These are phyloP conservation scores for Heliamphora exappendiculata DNA, from an alignment of 148 eudicot species.

Conservation along the genomic window DNA sequence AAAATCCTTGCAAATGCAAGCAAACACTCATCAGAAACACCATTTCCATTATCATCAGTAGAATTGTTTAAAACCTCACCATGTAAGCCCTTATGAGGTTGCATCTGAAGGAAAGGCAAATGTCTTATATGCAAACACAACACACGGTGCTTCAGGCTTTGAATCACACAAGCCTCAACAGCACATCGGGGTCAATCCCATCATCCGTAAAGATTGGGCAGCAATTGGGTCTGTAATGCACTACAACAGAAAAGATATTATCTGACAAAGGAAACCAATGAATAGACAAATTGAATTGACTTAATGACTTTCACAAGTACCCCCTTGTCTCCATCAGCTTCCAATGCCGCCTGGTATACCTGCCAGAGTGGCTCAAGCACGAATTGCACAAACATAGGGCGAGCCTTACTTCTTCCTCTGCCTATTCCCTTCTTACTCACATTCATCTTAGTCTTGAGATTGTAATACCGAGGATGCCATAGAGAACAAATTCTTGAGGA, in stretches of 20 bases:
- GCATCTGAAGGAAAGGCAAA: conserved; percentile 74
- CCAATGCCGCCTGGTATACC: conserved; percentile 57
- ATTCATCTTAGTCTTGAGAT: conserved; percentile 59
- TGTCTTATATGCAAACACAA: conserved; percentile 95
- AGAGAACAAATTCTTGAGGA: too few relatives aligned
- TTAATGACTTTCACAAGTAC: conserved; percentile 62
- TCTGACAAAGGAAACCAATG: conserved; percentile 85
- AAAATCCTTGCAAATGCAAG: conserved; percentile 95
- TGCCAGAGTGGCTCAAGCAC: conserved; percentile 87
- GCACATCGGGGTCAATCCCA: conserved; percentile 38
- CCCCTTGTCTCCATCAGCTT: conserved; percentile 54
- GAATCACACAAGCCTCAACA: conserved; percentile 77
- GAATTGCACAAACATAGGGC: conserved; percentile 86
- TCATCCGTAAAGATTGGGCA: conserved; percentile 62
- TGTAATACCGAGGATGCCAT: conserved; percentile 87
- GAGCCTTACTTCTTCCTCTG: conserved; percentile 47
- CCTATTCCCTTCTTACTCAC: conserved; percentile 58
- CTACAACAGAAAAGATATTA: conserved; percentile 68
- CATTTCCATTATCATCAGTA: conserved; percentile 38
- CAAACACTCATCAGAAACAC: conserved; percentile 82
- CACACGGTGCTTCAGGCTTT: conserved; percentile 63
- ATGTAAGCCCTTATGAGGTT: conserved; percentile 51
- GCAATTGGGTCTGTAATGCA: conserved; percentile 64
- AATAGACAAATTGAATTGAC: conserved; percentile 50
- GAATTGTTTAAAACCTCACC: conserved; percentile 44